Evolutionary conservation across 78 protist species (phyloP), one percentile per base, ranked within the genome.

Genomic region (Capsaspora owczarzaki): DNA sequence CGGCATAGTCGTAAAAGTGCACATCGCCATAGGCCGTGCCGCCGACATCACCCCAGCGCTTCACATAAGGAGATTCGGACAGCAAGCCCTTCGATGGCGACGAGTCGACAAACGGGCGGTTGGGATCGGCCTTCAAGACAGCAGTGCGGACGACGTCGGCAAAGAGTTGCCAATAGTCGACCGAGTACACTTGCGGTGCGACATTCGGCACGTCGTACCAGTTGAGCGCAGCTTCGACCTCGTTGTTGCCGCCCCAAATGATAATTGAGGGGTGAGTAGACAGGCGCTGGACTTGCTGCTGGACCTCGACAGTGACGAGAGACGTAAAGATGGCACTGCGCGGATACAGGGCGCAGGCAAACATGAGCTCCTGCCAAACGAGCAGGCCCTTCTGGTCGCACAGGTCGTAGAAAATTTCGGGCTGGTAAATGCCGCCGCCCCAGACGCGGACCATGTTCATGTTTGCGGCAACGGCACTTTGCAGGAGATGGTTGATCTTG

Each of bases 281-380:
- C 41, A 93, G 76, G 19, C 96, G 37, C 20, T 31, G 5, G 0
- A 89, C 79, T 27, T 92, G 93, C 61, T 86, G 47, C 10, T 33
- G 25, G 0, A 84, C 88, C 31, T 84, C 88, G 16, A 29, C 41
- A 46, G 6, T 2, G 14, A 61, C 69, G 76, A 2, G 29, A 10
- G 37, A 72, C 51, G 51, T 2, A n/a, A n/a, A 1, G 37, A 4
- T 1, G 25, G 27, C 19, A 22, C 86, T 31, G 25, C 71, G 90
- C n/a, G 96, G 96, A 44, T 93, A 89, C 37, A 92, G 70, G 16
- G 63, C 53, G 49, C 72, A 44, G 23, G 91, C 92, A 66, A 90
- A 91, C 91, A 85, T 85, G n/a, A 89, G 87, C 61, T 91, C 96
- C 70, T 93, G 89, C 96, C 93, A 91, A n/a, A 93, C 49, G 61